Evolutionary conservation across 2,329 filamentous ascomycete species (phyloP), one percentile per base, ranked within the genome.

Genomic region (Fusarium neocosmosporiellum): DNA sequence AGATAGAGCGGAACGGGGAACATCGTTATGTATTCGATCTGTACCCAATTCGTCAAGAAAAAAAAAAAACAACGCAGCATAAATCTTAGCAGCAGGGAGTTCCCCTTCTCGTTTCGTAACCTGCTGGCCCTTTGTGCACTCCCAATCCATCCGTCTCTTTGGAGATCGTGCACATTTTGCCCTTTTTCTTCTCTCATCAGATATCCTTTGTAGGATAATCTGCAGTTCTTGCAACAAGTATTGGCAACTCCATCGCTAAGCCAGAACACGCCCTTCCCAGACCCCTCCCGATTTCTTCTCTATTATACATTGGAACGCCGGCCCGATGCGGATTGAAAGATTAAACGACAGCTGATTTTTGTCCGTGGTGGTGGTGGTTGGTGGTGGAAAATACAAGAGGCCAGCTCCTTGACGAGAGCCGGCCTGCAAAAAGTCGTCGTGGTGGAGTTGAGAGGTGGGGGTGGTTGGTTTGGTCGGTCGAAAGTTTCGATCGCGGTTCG

Each of bases 231-330:
- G 65, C 59, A 73, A 70, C 63, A 74, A 76, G 72, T 59, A 60
- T 65, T 60, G 48, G 67, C 63, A 75, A 74, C 66, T 69, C 67
- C 69, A 65, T 70, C 73, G 74, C 73, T 74, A 72, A 76, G 68
- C 67, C 73, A 77, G 63, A 77, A 74, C 46, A 74, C 61, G 53
- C 65, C 67, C 59, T 67, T 58, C 71, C 46, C 33, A 66, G 60
- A 63, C 54, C 63, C 66, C 65, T 65, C 66, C 65, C 67, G 53
- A 68, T 66, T 64, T 67, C 64, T 66, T 53, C 67, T 77, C 70
- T 81, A 79, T 78, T 76, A 75, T 80, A 80, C 79, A 81, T 75
- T 65, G 67, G 46, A 81, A 81, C 80, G 78, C 80, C 80, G 73
- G 69, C 76, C 76, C 75, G 73, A 81, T 81, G 79, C 79, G 77